phyloP scores from a whole-genome alignment of 192 early-diverging fungal species.

The Coemansia sp. region DNA sequence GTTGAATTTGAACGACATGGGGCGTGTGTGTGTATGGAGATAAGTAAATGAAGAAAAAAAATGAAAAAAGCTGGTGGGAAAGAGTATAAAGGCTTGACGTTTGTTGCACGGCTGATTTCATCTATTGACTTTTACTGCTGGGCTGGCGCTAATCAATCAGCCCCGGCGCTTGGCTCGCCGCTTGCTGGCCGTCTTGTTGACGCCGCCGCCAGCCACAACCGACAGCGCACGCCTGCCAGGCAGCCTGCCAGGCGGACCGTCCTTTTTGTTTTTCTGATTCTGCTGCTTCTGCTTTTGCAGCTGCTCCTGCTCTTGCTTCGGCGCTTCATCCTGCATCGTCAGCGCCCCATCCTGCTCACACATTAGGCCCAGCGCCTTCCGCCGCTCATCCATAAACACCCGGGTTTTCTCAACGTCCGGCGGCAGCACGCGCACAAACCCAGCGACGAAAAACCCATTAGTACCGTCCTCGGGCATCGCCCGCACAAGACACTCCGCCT shows the following conservation, averaged over 20 bases:
- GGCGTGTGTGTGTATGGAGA: neutral
- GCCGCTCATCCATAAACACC: constrained; percentile 11
- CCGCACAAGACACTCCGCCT: constrained; percentile 68
- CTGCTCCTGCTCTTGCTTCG: neutral
- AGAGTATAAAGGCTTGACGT: too few relatives aligned
- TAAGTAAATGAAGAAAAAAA: neutral
- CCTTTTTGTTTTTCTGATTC: neutral
- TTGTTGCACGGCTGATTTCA: too few relatives aligned
- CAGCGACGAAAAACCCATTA: constrained; percentile 97
- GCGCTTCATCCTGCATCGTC: neutral
- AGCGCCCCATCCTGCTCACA: too few relatives aligned
- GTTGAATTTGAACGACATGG: constrained; percentile 94
- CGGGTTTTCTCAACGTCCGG: constrained; percentile 16
- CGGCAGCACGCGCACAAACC: constrained; percentile 61
- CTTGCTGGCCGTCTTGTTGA: neutral
- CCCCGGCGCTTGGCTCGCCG: neutral
- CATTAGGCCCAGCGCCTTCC: neutral
- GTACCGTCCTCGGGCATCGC: constrained; percentile 78
- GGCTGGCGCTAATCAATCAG: too few relatives aligned
- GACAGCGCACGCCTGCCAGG: neutral
- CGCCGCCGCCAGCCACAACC: neutral
- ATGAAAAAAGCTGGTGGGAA: neutral
- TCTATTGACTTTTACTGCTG: too few relatives aligned
- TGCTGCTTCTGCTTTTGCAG: neutral
- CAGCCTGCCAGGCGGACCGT: constrained; percentile 1